These are phyloP conservation scores for Myxozyma neotropica DNA, from an alignment of 805 yeast genomes.

Conservation along the genomic window DNA sequence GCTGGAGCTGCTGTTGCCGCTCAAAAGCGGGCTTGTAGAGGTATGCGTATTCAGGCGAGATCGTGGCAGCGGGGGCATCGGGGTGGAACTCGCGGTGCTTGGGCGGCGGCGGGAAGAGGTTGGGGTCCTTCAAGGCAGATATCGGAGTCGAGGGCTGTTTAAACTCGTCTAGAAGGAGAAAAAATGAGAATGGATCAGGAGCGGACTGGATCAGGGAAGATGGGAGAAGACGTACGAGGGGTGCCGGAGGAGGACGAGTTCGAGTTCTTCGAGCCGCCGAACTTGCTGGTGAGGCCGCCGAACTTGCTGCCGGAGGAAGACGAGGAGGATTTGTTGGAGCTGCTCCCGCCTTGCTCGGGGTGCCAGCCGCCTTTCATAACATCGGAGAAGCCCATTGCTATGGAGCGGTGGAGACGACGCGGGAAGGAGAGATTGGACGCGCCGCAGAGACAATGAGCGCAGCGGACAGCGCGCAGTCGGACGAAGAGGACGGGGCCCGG, in stretches of 20 bases:
- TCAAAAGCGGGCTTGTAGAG: constrained; percentile 31
- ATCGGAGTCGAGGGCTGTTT: constrained; percentile 36
- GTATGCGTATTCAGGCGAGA: constrained; percentile 27
- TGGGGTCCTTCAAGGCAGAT: constrained; percentile 43
- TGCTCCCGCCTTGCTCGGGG: constrained; percentile 23
- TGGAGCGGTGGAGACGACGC: background rate
- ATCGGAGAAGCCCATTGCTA: constrained; percentile 30
- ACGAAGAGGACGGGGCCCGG: too few species aligned
- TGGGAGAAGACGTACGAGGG: background rate
- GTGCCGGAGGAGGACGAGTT: background rate
- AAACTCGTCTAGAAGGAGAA: background rate
- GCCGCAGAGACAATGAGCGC: too few species aligned
- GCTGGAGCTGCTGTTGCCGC: constrained; percentile 30
- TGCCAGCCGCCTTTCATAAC: constrained; percentile 36
- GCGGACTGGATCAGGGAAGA: too few species aligned
- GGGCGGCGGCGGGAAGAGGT: constrained; percentile 52
- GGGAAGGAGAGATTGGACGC: too few species aligned
- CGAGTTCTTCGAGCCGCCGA: background rate
- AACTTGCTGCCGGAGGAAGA: constrained; percentile 9
- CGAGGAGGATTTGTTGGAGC: constrained; percentile 7
- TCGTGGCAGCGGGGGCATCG: constrained; percentile 34
- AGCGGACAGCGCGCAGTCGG: too few species aligned
- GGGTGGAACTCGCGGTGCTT: constrained; percentile 45
- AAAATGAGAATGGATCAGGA: background rate
- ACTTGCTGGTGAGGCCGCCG: background rate